phyloP scores from a whole-genome alignment of 768 basidiomycete species.

The Neoboletus magnificus region DNA sequence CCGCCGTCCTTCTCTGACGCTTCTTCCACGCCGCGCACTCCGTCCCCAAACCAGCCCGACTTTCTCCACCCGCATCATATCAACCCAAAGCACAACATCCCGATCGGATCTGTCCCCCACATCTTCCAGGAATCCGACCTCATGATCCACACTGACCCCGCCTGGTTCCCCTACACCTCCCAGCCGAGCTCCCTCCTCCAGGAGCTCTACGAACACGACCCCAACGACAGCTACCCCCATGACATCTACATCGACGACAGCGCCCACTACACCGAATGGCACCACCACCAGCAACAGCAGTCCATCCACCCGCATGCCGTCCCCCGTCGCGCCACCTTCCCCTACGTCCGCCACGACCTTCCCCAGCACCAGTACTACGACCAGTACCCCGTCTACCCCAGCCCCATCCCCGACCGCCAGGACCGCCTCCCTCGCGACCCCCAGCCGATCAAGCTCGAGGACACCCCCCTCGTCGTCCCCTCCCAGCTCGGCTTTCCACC shows the following conservation, averaged over 20 bases:
- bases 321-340: constrained; percentile 68
- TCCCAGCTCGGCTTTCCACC: constrained; percentile 45
- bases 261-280: constrained; percentile 36
- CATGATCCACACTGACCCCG: constrained; percentile 38
- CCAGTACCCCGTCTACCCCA: constrained; percentile 37
- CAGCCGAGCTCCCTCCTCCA: constrained; percentile 56
- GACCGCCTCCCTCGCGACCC: constrained; percentile 5
- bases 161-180: constrained; percentile 33
- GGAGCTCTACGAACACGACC: constrained; percentile 67
- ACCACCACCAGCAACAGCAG: constrained; percentile 37
- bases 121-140: constrained; percentile 45
- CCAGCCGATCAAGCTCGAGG: constrained; percentile 63
- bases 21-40: constrained; percentile 67
- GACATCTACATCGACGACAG: constrained; percentile 36
- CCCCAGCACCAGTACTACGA: constrained; percentile 39
- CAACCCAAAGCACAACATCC: constrained; percentile 38
- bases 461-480: constrained; percentile 56
- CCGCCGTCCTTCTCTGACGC: constrained; percentile 57
- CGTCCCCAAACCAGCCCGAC: constrained; percentile 54
- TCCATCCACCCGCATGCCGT: constrained; percentile 27
- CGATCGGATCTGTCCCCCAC: constrained; percentile 45
- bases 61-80: constrained; percentile 23
- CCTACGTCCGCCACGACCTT: constrained; percentile 72
- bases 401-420: constrained; percentile 33
- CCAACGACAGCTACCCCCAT: constrained; percentile 38